phyloP scores from a whole-genome alignment of 345 rosid species.

The Salix koriyanagi region DNA sequence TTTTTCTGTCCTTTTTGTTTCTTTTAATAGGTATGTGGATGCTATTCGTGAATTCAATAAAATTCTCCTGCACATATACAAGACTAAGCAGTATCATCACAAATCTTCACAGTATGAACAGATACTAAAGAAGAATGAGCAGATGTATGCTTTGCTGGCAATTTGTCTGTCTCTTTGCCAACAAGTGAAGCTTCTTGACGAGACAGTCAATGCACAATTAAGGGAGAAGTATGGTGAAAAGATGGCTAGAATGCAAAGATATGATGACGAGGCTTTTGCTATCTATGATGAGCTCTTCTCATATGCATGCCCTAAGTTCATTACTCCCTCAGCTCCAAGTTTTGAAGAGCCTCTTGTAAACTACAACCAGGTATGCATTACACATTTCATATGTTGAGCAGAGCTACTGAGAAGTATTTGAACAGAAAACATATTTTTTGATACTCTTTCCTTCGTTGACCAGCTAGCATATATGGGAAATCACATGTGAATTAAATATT shows the following conservation, averaged over 20 bases:
- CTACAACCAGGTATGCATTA: conserved; percentile 70
- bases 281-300: conserved; percentile 93
- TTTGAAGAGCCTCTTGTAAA: conserved; percentile 93
- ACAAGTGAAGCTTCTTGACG: conserved; percentile 84
- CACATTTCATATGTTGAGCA: background rate
- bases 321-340: conserved; percentile 89
- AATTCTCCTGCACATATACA: conserved; percentile 85
- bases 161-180: conserved; percentile 88
- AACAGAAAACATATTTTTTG: background rate
- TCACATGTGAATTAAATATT: background rate
- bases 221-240: conserved; percentile 98
- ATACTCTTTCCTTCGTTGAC: background rate
- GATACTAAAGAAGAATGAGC: conserved; percentile 94
- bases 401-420: background rate
- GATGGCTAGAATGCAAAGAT: conserved; percentile 92
- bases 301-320: conserved; percentile 97
- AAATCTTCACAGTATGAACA: conserved; percentile 93
- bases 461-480: background rate
- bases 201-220: conserved; percentile 77
- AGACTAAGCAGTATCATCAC: conserved; percentile 90
- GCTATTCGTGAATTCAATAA: conserved; percentile 93
- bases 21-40: conserved; percentile 68
- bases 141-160: conserved; percentile 93
- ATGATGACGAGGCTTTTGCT: conserved; percentile 79
- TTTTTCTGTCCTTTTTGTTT: background rate